Base-by-base conservation (phyloP, 345 rosid genomes). In the Eucalyptus tenuipes region DNA sequence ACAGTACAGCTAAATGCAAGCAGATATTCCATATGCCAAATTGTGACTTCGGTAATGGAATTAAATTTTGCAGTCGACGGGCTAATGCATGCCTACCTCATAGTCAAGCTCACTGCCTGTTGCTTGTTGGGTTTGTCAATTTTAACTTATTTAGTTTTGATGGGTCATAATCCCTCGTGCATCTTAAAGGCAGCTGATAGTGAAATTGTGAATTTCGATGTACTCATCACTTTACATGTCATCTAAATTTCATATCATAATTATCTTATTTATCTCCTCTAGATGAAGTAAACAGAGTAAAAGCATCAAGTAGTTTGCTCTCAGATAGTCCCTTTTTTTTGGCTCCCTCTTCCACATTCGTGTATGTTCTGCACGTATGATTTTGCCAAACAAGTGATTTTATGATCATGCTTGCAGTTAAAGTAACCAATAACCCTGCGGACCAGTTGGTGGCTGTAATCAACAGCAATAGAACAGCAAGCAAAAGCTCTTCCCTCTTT, bases 361-460 rank as follows among this genome's bases (percentile, higher is more conserved):
- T 10, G 47, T 20, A 53, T 33, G 13, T 52, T 86, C 37, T 47
- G 27, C 42, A 3, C 4, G 49, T 90, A 13, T 25, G 52, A 55
- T 88, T 86, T 31, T 52, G 24, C 79, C 44, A 82, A 86, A 44
- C 31, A 44, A 75, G 88, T 49, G 48, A 88, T 37, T 75, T 75
- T 75, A 40, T 75, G 47, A 40, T 40, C 47, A 31, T 89, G 33
- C 88, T 86, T 90, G 93, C 91, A 89, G 92, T 42, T 42, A 96
- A 91, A 64, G 96, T 93, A 40, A 93, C 95, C 6, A 33, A 93
- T 29, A 96, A 95, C 90, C 98, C 97, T n/a, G 98, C 96, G 16
- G 98, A 95, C 86, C 80, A 96, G 85, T 89, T 96, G 93, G 95
- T 93, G 37, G 92, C 86, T 47, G 93, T 85, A 88, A 88, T 96